Conservation (phyloP, 352 stramenopile genomes). For the Pythium sukuiense region DNA sequence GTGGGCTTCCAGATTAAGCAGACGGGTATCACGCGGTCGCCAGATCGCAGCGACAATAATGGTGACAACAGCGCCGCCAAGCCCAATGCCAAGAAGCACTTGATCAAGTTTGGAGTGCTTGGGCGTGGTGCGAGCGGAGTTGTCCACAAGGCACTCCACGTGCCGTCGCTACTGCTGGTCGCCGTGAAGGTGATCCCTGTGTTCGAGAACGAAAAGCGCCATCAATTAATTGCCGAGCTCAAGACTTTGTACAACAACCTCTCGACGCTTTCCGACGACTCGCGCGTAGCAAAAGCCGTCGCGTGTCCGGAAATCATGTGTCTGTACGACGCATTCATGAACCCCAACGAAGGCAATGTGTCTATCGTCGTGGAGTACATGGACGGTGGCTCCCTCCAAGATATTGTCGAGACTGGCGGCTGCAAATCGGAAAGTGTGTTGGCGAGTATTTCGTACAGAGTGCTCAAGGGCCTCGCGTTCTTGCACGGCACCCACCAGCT, state of each 20-base stretch:
- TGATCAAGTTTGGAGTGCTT: constrained; percentile 81
- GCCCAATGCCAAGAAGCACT: constrained; percentile 75
- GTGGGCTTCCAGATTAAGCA: constrained; percentile 85
- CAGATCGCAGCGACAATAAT: constrained; percentile 34
- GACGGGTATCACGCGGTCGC: constrained; percentile 68
- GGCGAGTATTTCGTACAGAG: constrained; percentile 85
- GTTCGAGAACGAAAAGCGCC: constrained; percentile 87
- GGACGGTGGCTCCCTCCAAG: constrained; percentile 92
- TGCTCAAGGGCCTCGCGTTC: constrained; percentile 87
- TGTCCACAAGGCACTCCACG: constrained; percentile 89
- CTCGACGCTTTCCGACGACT: constrained; percentile 66
- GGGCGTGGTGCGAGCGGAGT: constrained; percentile 84
- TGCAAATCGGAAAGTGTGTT: constrained; percentile 88
- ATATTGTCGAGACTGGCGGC: constrained; percentile 89
- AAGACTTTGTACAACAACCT: constrained; percentile 88
- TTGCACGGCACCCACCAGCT: constrained; percentile 90
- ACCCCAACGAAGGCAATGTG: constrained; percentile 88
- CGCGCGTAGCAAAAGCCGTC: constrained; percentile 37
- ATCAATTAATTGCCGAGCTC: constrained; percentile 86
- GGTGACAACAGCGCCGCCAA: constrained; percentile 31
- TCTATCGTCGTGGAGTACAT: constrained; percentile 97
- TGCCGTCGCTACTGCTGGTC: constrained; percentile 87
- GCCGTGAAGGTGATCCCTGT: constrained; percentile 91
- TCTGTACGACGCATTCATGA: constrained; percentile 94
- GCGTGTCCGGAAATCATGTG: constrained; percentile 86